These are phyloP conservation scores for Aegilops longissima DNA, from an alignment of 176 grass and related monocot genomes.

Conservation along the genomic window DNA sequence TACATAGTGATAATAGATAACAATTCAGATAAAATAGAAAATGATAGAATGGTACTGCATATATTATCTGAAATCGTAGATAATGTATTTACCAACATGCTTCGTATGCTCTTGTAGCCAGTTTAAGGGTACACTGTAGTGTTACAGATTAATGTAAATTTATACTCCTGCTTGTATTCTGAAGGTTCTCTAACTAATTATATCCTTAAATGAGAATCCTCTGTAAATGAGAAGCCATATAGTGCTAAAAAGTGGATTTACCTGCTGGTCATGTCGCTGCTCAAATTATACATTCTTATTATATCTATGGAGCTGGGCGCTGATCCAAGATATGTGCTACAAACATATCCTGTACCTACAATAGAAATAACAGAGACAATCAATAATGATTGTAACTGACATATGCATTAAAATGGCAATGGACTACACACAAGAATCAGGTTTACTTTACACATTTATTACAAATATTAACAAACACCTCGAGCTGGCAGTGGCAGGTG, in stretches of 20 bases:
- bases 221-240: no score
- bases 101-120: neutral
- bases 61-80: neutral
- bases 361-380: conserved; percentile 21
- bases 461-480: neutral
- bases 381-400: conserved; percentile 2
- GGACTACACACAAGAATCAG: neutral
- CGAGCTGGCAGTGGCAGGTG: neutral
- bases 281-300: conserved; percentile 89
- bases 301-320: conserved; percentile 67
- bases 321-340: conserved; percentile 76
- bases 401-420: neutral
- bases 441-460: neutral
- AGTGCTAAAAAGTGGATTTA: conserved; percentile 25
- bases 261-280: conserved; percentile 59
- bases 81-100: neutral
- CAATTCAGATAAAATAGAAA: no score
- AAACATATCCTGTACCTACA: conserved; percentile 86
- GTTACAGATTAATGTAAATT: neutral
- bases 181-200: neutral
- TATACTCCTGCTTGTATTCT: neutral
- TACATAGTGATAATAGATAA: no score
- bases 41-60: no score
- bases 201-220: neutral
- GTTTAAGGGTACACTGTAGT: neutral